Percentiles rank a stretch among this genome's conserved stretches.
phyloP scores from a whole-genome alignment of 108 stramenopile genomes.

The Cyclostephanos invisitatus region DNA sequence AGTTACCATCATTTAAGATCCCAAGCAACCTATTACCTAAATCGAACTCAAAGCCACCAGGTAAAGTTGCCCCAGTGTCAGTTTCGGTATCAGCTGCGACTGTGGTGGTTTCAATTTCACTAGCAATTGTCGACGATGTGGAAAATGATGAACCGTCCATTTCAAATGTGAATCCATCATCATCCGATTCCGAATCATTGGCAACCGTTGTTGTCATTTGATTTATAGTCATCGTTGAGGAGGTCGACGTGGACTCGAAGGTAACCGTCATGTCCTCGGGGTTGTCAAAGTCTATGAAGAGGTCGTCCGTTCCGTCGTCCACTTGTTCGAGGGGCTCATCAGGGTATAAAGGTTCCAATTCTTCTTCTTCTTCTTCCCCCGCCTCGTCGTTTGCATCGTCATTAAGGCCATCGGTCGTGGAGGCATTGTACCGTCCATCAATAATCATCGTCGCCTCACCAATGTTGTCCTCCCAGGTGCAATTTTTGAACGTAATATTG shows the following conservation, averaged over 20 bases:
- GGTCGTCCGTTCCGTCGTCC: not conserved
- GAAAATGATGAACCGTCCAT: not conserved
- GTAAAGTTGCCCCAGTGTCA: not conserved
- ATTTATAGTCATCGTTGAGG: not conserved
- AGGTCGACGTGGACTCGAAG: not conserved
- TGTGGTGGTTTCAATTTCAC: not conserved
- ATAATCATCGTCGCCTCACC: constrained; percentile 24
- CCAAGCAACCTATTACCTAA: not conserved
- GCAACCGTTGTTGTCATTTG: not conserved
- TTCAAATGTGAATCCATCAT: not conserved
- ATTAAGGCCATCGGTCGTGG: not conserved
- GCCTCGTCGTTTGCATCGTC: not conserved
- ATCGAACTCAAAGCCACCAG: not conserved
- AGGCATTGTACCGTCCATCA: constrained; percentile 31
- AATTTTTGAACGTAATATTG: constrained; percentile 26
- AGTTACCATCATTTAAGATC: not conserved
- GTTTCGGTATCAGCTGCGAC: not conserved
- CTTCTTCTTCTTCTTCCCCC: not conserved
- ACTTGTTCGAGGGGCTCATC: not conserved
- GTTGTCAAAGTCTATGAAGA: not conserved
- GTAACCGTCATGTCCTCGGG: not conserved
- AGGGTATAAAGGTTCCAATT: not conserved
- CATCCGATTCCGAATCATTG: not conserved
- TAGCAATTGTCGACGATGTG: not conserved
- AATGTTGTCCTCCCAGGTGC: constrained; percentile 22